Percentiles rank a stretch among this genome's conserved stretches.
Conservation (phyloP, 2,329 filamentous ascomycete genomes). For the Drechslerella coelobrocha region DNA sequence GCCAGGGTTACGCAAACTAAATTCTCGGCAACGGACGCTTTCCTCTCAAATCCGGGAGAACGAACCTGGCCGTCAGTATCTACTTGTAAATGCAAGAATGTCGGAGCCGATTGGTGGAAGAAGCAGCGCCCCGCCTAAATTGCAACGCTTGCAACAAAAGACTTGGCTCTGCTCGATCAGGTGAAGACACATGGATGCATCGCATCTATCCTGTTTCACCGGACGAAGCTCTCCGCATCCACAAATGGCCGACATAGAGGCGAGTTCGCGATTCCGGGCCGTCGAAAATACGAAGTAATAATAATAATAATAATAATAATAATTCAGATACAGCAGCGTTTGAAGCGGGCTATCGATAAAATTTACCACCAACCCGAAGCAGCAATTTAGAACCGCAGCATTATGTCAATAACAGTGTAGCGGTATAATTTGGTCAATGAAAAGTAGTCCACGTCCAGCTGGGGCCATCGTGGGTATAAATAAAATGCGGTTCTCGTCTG, state of each 20-base stretch:
- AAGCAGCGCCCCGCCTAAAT: constrained; percentile 13
- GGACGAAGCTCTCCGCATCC: no score
- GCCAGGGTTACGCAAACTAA: background rate
- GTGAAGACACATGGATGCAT: background rate
- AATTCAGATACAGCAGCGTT: no score
- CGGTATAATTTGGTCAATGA: no score
- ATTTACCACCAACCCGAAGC: background rate
- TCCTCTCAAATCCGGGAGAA: background rate
- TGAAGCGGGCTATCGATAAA: background rate
- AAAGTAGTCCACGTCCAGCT: no score
- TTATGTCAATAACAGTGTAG: no score
- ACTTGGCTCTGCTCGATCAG: background rate
- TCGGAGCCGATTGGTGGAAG: constrained; percentile 27
- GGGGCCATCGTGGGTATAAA: no score
- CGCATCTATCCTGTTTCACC: no score
- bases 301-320: background rate
- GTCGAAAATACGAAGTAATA: background rate
- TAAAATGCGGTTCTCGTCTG: no score
- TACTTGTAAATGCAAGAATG: background rate
- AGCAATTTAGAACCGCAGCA: no score
- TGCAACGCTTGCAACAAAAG: background rate
- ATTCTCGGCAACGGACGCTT: background rate
- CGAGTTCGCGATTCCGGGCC: constrained; percentile 17
- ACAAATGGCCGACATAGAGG: no score
- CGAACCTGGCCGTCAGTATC: background rate